Evolutionary conservation across 495 filamentous ascomycete species (phyloP).

Genomic region (Acidiella bohemica): DNA sequence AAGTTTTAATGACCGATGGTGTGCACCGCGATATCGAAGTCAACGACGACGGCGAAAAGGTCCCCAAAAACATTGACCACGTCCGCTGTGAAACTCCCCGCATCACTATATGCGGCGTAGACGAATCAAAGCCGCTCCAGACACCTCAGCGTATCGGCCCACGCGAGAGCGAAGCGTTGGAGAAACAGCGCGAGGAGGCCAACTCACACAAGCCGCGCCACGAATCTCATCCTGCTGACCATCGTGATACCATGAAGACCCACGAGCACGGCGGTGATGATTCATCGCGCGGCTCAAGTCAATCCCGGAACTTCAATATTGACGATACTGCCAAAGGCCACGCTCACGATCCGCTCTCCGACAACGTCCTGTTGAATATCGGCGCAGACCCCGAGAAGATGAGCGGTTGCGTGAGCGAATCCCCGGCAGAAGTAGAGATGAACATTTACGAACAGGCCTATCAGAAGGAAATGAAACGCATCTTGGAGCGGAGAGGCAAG

Average conservation of each 20-base stretch:
- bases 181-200: not conserved
- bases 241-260: not conserved
- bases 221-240: not conserved
- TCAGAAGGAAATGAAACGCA: constrained; percentile 63
- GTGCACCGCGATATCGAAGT: constrained; percentile 31
- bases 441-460: constrained; percentile 84
- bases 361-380: constrained; percentile 58
- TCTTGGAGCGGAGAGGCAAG: constrained; percentile 34
- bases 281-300: not conserved
- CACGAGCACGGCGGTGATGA: not conserved
- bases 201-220: not conserved
- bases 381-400: constrained; percentile 35
- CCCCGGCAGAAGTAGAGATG: constrained; percentile 63
- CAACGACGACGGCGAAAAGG: constrained; percentile 19
- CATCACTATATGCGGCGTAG: no score
- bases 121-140: not conserved
- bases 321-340: constrained; percentile 42
- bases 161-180: not conserved
- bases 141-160: not conserved
- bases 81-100: no score
- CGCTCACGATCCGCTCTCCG: constrained; percentile 49
- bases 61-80: constrained; percentile 20
- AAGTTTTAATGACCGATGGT: constrained; percentile 37
- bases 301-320: not conserved
- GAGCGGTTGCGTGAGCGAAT: constrained; percentile 54